phyloP scores from a whole-genome alignment of 2,329 filamentous ascomycete species.

The Ophiostoma angusticollis region DNA sequence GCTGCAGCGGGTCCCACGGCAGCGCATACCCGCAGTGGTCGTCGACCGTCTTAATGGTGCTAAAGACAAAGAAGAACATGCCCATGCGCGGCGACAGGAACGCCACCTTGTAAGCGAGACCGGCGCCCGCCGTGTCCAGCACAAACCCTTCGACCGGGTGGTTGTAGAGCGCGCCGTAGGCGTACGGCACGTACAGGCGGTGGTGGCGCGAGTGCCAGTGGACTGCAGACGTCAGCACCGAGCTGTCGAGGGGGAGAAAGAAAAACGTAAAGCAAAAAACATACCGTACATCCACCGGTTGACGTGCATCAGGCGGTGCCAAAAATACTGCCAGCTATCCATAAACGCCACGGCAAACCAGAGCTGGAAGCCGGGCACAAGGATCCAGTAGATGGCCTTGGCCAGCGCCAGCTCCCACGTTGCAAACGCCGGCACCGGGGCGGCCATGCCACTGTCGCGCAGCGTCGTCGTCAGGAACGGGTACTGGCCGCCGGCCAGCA shows the following conservation, averaged over 20 bases:
- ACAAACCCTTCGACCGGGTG: slow-evolving; percentile 90
- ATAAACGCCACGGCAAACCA: slow-evolving; percentile 60
- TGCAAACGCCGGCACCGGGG: slow-evolving; percentile 60
- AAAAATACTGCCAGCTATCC: slow-evolving; percentile 97
- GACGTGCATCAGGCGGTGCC: slow-evolving; percentile 92
- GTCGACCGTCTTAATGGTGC: slow-evolving; percentile 91
- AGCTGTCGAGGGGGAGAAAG: too few relatives aligned
- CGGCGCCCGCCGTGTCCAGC: slow-evolving; percentile 79
- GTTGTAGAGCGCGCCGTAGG: slow-evolving; percentile 93
- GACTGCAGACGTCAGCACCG: slow-evolving; percentile 36
- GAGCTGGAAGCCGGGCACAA: slow-evolving; percentile 69
- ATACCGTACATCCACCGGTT: slow-evolving; percentile 94
- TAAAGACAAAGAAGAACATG: slow-evolving; percentile 79
- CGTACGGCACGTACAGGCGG: slow-evolving; percentile 93
- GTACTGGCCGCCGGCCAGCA: slow-evolving; percentile 69
- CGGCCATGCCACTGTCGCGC: slow-evolving; percentile 20
- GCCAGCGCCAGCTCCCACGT: slow-evolving; percentile 68
- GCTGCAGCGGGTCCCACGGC: slow-evolving; percentile 87
- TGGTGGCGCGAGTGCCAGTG: slow-evolving; percentile 93
- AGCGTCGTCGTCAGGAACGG: slow-evolving; percentile 47
- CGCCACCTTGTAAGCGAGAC: slow-evolving; percentile 67
- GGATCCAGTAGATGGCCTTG: slow-evolving; percentile 64
- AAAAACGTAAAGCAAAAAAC: too few relatives aligned
- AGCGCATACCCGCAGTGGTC: slow-evolving; percentile 96
- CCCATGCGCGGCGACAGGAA: slow-evolving; percentile 76